These are phyloP conservation scores for Gleditsia sinensis DNA, from an alignment of 306 rosid genomes.

Conservation along the genomic window DNA sequence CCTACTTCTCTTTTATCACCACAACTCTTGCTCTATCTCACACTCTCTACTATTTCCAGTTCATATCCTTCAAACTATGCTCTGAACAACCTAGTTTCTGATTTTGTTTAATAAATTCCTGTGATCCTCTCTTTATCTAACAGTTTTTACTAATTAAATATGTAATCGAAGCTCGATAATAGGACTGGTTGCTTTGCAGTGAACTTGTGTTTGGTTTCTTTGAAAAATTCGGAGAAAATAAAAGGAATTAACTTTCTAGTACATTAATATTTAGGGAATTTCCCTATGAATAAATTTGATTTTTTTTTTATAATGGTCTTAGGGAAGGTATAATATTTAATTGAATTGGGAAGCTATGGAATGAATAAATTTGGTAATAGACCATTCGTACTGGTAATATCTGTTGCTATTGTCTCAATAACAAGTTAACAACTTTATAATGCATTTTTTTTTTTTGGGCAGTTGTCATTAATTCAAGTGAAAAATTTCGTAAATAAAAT, in stretches of 20 bases:
- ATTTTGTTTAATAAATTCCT: neutral
- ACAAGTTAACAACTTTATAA: neutral
- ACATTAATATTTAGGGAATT: neutral
- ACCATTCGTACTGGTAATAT: neutral
- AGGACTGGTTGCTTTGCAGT: neutral
- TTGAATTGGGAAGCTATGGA: neutral
- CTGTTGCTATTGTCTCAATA: neutral
- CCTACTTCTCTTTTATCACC: slow-evolving; percentile 14
- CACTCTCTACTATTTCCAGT: neutral
- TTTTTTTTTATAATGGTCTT: neutral
- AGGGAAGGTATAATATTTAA: neutral
- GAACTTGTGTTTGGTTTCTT: neutral
- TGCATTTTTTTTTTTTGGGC: neutral
- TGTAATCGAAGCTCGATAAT: neutral
- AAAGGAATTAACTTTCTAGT: neutral
- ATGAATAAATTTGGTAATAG: neutral
- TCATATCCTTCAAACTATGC: neutral
- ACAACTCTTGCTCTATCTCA: neutral
- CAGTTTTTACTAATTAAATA: neutral
- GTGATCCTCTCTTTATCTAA: neutral
- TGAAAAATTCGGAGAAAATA: neutral
- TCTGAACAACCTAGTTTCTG: neutral
- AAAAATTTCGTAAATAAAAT: neutral
- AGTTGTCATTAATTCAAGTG: neutral
- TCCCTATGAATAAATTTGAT: neutral